phyloP scores from a whole-genome alignment of 73 alveolate genomes.

The Paramecium pentaurelia region DNA sequence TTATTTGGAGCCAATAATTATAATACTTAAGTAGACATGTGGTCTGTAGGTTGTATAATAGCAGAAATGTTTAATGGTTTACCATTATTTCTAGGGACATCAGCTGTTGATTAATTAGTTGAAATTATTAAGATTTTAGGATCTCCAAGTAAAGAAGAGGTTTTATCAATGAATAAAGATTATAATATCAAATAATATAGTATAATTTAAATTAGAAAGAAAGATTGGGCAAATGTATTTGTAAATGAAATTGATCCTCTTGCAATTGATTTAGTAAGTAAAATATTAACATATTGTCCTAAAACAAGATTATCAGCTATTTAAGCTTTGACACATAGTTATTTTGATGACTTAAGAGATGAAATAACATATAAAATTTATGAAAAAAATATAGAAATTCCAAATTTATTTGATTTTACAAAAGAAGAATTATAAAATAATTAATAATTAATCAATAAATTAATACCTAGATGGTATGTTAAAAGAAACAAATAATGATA shows the following conservation, averaged over 20 bases:
- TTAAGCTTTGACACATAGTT: conserved; percentile 73
- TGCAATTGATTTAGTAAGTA: not conserved
- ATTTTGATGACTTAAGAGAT: conserved; percentile 82
- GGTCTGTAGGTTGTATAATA: conserved; percentile 77
- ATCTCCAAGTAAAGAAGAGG: conserved; percentile 77
- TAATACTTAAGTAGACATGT: conserved; percentile 70
- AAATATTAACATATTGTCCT: conserved; percentile 77
- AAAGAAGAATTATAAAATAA: not conserved
- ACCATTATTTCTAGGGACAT: conserved; percentile 82
- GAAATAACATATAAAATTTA: not conserved
- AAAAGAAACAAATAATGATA: not conserved
- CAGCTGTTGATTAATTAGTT: conserved; percentile 78
- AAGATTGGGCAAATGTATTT: conserved; percentile 48
- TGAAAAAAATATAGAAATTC: not conserved
- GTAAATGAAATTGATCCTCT: not conserved
- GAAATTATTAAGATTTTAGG: conserved; percentile 85
- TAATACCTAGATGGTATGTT: conserved; percentile 54
- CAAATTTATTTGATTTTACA: conserved; percentile 45
- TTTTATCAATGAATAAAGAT: conserved; percentile 71
- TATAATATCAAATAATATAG: conserved; percentile 46
- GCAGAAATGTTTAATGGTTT: conserved; percentile 77
- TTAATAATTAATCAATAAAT: not conserved
- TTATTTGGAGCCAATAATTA: conserved; percentile 78
- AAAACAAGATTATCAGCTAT: conserved; percentile 67
- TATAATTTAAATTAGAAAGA: not conserved